Percentiles rank a stretch among this genome's conserved stretches.
These are phyloP conservation scores for Eucalyptus polyanthemos DNA, from an alignment of 345 rosid species.

Conservation along the genomic window DNA sequence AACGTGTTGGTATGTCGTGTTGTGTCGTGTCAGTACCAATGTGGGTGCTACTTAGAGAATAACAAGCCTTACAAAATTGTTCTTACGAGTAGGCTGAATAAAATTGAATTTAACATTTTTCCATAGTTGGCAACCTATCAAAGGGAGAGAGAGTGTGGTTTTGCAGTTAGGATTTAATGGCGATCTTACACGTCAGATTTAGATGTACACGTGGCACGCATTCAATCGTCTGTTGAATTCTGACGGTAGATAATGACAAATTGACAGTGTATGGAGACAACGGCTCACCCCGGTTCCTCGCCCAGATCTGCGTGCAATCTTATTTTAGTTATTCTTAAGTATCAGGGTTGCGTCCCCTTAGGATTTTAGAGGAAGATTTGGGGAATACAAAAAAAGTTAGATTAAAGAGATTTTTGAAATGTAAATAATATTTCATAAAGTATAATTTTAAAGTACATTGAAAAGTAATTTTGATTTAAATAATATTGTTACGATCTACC, in stretches of 20 bases:
- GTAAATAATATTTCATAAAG: no score
- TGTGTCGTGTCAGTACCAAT: rapidly evolving
- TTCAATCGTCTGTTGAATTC: background rate
- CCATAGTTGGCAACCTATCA: background rate
- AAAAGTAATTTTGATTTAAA: no score
- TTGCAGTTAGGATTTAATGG: background rate
- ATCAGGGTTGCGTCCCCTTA: background rate
- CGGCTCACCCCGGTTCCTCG: background rate
- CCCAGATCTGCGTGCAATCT: background rate
- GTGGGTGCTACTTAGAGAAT: no score
- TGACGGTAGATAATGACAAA: background rate
- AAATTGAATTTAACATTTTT: background rate
- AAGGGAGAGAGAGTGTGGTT: background rate
- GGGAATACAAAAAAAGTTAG: rapidly evolving
- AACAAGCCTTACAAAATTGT: background rate
- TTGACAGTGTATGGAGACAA: background rate
- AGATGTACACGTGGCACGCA: background rate
- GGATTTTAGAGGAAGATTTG: background rate
- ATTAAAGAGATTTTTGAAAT: background rate
- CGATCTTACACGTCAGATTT: background rate
- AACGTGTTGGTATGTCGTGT: rapidly evolving
- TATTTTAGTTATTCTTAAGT: background rate
- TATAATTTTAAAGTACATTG: background rate
- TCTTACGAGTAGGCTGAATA: background rate
- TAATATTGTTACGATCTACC: rapidly evolving